Evolutionary conservation across 768 basidiomycete species (phyloP).

Genomic region (Naganishia vaughanmartiniae): DNA sequence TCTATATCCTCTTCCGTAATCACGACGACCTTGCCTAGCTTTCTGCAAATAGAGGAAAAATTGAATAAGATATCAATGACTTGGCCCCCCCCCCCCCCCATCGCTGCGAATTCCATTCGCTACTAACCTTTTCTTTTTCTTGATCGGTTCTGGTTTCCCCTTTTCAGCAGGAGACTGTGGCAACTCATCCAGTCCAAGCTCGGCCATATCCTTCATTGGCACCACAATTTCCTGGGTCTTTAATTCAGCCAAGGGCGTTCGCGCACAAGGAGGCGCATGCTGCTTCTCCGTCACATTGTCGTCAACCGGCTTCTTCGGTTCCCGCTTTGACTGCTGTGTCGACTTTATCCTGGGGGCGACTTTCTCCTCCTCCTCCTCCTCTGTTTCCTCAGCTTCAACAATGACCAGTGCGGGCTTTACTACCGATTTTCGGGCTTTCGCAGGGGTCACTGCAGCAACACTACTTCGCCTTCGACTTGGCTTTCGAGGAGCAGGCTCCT

Average conservation of each 20-base stretch:
- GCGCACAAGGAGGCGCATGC: background rate
- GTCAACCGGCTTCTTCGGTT: background rate
- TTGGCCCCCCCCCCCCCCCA: too few relatives aligned
- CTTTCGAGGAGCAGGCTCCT: slow-evolving; percentile 20
- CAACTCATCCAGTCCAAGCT: background rate
- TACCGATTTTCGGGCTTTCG: slow-evolving; percentile 11
- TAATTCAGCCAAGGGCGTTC: background rate
- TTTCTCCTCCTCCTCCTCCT: background rate
- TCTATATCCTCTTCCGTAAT: slow-evolving; percentile 22
- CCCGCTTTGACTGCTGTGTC: background rate
- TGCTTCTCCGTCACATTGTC: background rate
- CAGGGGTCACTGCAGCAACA: background rate
- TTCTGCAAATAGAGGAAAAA: background rate
- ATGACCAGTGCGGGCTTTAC: slow-evolving; percentile 29
- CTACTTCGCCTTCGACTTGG: slow-evolving; percentile 25
- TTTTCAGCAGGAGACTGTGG: background rate
- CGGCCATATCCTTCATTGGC: background rate
- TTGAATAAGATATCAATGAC: background rate
- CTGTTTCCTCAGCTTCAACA: background rate
- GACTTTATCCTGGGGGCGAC: background rate
- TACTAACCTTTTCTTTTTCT: slow-evolving; percentile 30
- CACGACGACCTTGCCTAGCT: slow-evolving; percentile 28
- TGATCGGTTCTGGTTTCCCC: slow-evolving; percentile 10
- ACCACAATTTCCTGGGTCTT: background rate
- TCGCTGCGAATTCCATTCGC: too few relatives aligned